Percentiles rank a stretch among this genome's conserved stretches.
Conservation (phyloP, 2,329 filamentous ascomycete species). For the Trichoderma sp. region DNA sequence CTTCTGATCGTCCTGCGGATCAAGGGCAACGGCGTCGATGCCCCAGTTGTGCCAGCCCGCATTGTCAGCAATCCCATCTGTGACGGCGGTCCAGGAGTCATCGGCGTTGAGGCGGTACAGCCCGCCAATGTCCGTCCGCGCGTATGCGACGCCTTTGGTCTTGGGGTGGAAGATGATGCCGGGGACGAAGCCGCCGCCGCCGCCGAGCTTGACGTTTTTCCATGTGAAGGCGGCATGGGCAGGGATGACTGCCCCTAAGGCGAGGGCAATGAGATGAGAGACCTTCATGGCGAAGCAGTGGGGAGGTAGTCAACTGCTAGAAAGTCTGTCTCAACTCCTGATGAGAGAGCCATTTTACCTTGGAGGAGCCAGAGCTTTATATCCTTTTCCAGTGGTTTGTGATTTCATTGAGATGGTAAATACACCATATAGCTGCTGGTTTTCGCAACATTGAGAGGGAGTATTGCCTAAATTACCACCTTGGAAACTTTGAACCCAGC, state of each 20-base stretch:
- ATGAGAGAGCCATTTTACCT: not conserved
- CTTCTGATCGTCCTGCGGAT: constrained; percentile 19
- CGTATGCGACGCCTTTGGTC: constrained; percentile 14
- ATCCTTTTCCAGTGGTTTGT: not conserved
- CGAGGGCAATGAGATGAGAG: not conserved
- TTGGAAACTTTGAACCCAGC: no score
- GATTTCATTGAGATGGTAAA: not conserved
- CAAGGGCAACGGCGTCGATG: constrained; percentile 12
- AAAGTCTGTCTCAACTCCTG: not conserved
- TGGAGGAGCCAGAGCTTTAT: not conserved
- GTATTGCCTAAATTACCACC: constrained; percentile 17
- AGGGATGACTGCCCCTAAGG: constrained; percentile 11
- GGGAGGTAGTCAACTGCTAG: not conserved
- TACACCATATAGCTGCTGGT: not conserved
- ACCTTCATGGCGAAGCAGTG: constrained; percentile 10
- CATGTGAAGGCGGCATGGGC: constrained; percentile 12
- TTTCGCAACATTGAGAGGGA: not conserved
- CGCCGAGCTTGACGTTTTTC: constrained; percentile 24
- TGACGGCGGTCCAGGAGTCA: constrained; percentile 13
- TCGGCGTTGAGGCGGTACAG: constrained; percentile 19
- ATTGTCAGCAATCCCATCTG: constrained; percentile 4
- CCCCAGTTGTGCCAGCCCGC: constrained; percentile 23
- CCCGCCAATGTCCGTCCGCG: constrained; percentile 20
- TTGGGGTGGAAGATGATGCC: constrained; percentile 22
- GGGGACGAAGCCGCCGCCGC: constrained; percentile 21